phyloP scores from a whole-genome alignment of 208 protist species.

The Crithidia fasciculata region DNA sequence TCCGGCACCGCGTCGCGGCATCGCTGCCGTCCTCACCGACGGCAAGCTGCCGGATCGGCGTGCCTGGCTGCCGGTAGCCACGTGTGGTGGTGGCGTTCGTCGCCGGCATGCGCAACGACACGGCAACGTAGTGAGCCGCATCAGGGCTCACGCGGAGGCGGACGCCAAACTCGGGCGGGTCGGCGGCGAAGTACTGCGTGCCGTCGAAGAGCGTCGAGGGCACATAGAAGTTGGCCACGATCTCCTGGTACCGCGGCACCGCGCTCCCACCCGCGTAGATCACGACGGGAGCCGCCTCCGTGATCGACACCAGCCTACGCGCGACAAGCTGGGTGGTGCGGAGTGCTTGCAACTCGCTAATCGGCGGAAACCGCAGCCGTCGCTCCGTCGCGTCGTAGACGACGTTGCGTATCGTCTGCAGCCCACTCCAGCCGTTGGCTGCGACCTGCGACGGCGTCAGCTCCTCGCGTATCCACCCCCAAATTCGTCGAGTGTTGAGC shows the following conservation, averaged over 20 bases:
- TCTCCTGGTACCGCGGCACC: conserved; percentile 31
- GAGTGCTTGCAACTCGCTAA: conserved; percentile 27
- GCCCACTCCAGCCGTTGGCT: conserved; percentile 27
- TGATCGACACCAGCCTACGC: background rate
- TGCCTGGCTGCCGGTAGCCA: conserved; percentile 22
- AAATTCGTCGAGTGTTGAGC: conserved; percentile 13
- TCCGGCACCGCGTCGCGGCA: conserved; percentile 16
- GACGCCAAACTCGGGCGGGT: conserved; percentile 16
- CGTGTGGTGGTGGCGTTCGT: conserved; percentile 15
- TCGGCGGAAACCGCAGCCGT: conserved; percentile 20
- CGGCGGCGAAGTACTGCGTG: background rate
- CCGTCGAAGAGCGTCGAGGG: conserved; percentile 14
- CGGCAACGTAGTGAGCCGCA: conserved; percentile 5
- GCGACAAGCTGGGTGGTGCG: conserved; percentile 1
- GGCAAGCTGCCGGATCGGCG: conserved; percentile 5
- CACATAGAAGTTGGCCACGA: conserved; percentile 35
- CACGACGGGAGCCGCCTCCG: background rate
- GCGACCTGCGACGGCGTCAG: background rate
- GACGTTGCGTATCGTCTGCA: conserved; percentile 31
- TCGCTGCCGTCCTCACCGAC: conserved; percentile 16
- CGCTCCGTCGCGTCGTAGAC: conserved; percentile 30
- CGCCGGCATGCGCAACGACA: conserved; percentile 30
- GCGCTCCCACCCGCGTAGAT: conserved; percentile 7
- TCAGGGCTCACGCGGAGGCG: conserved; percentile 16
- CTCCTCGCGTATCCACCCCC: conserved; percentile 24